Base-by-base conservation (phyloP, 1,139 yeast genomes). In the Wickerhamiella pararugosa region DNA sequence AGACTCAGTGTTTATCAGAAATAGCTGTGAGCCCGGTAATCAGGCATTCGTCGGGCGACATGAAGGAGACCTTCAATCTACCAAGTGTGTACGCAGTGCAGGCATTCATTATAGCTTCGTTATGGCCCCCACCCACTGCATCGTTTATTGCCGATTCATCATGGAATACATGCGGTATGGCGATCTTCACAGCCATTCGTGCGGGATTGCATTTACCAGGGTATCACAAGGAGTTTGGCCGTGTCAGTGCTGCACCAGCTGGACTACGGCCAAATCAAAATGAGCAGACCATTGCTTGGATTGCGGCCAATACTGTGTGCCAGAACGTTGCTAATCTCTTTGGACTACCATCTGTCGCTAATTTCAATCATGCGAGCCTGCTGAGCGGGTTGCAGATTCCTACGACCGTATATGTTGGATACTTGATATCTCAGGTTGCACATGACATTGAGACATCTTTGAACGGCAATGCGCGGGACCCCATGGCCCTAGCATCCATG, bases 61-160 rank as follows among this genome's bases (percentile, higher is more conserved):
- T 43, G 9, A 33, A 33, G 25, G 33, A 33, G 28, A 40, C 35
- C 25, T 66, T 82, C 53, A 87, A 87, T 53, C 92, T 84, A 1
- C 82, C 94, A 9, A 80, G 94, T n/a, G 95, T 87, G 0, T 87
- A 79, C 56, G 81, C 94, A 0, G 96, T 87, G 1, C 98, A 90
- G 58, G 96, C 96, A 0, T 79, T 87, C 50, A 63, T 90, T 30
- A 65, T 90, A 5, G 84, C 82, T 58, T 79, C 96, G 1, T 76
- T 79, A 59, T 90, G 97, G 97, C 97, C 97, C 0, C 94, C 96
- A 2, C 70, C 87, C 39, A 83, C 96, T 0, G 84, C 96, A 1
- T 83, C 96, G 0, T 68, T 90, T 39, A 81, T 93, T 60, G 95
- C 97, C 0, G 97, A 90, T 56, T 80, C 94, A 4, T 80, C 94